phyloP scores from a whole-genome alignment of 116 monocot genomes.

The Zostera marina region DNA sequence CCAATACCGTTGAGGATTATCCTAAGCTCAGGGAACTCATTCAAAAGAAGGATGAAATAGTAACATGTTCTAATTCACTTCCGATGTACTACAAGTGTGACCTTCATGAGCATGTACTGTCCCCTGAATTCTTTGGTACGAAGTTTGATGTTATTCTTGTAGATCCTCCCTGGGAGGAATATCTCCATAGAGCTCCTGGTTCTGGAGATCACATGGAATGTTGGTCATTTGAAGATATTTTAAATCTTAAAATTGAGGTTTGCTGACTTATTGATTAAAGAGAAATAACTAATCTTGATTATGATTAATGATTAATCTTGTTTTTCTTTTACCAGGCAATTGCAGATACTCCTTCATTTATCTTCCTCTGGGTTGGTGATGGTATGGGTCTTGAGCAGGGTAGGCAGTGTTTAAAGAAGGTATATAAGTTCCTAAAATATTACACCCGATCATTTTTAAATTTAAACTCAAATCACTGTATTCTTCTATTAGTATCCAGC shows the following conservation, averaged over 20 bases:
- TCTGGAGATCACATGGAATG: conserved; percentile 82
- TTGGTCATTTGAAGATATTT: conserved; percentile 90
- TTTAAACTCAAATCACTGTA: not conserved
- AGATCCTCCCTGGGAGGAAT: conserved; percentile 99
- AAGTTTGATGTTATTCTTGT: conserved; percentile 99
- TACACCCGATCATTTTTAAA: not conserved
- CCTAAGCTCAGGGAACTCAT: conserved; percentile 97
- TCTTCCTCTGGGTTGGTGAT: conserved; percentile 99
- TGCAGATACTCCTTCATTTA: conserved; percentile 97
- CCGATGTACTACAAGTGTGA: conserved; percentile 96
- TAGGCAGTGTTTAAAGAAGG: conserved; percentile 95
- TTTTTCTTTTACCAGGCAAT: conserved; percentile 43
- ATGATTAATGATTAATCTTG: not conserved
- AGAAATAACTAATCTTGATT: no score
- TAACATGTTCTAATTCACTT: conserved; percentile 58
- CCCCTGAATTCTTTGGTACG: conserved; percentile 82
- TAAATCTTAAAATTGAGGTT: conserved; percentile 97
- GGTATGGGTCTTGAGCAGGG: conserved; percentile 93
- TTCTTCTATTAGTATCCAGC: not conserved
- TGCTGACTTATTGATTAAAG: not conserved
- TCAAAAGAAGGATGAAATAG: conserved; percentile 99
- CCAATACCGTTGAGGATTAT: conserved; percentile 93
- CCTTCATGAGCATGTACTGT: conserved; percentile 49
- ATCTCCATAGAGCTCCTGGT: conserved; percentile 95
- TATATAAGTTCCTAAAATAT: conserved; percentile 9